A percentile compares a stretch with the other conserved stretches of the same genome.
Conservation (phyloP, 2,329 filamentous ascomycete genomes). For the Colletotrichum kahawae region DNA sequence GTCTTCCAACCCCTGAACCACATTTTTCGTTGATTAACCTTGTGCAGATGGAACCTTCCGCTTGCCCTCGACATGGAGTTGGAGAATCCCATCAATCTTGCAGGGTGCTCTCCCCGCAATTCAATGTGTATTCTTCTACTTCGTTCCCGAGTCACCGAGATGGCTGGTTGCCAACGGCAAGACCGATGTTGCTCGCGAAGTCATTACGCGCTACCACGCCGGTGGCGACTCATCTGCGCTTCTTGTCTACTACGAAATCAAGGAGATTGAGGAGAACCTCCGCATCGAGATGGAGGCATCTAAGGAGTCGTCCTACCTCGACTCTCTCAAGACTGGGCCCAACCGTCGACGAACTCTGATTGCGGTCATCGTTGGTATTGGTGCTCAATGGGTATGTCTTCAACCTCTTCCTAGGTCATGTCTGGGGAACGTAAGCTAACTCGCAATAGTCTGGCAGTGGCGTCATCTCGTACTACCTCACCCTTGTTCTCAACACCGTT, state of each 20-base stretch:
- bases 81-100: conserved; percentile 30
- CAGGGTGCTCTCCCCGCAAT: conserved; percentile 44
- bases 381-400: conserved; percentile 27
- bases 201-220: conserved; percentile 58
- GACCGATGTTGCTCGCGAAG: conserved; percentile 53
- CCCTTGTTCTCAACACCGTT: conserved; percentile 32
- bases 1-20: accelerated
- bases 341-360: conserved; percentile 32
- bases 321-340: conserved; percentile 30
- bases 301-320: conserved; percentile 29
- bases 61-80: conserved; percentile 36
- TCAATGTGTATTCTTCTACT: conserved; percentile 3
- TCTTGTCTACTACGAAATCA: conserved; percentile 40
- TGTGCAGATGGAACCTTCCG: conserved; percentile 28
- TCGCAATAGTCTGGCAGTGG: conserved; percentile 25
- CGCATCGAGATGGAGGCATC: conserved; percentile 57
- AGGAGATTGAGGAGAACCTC: conserved; percentile 44
- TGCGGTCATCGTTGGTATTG: conserved; percentile 28
- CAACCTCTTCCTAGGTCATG: accelerated
- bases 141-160: conserved; percentile 64
- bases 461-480: conserved; percentile 43
- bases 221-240: conserved; percentile 47
- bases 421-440: background rate
- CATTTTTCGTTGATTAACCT: too few species aligned
- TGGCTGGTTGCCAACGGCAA: conserved; percentile 64